Evolutionary conservation across 148 eudicot species (phyloP), one percentile per base, ranked within the genome.

Genomic region (Spergularia marina): DNA sequence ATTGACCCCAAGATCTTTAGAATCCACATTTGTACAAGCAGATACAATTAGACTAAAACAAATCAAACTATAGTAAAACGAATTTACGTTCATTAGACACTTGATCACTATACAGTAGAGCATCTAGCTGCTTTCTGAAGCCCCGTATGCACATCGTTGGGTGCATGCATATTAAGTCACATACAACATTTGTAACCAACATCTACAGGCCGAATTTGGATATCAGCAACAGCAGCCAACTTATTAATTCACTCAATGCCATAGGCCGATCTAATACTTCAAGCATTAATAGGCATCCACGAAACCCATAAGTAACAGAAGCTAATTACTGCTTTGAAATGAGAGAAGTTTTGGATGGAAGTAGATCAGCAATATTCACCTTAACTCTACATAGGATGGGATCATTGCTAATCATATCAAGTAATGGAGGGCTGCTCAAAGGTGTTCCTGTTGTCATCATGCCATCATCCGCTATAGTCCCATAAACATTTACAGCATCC

Each of bases 331-430:
- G 44, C 7, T 49, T 17, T 23, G 12, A n/a, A 21, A 54, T 7
- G 2, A 17, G n/a, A 53, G 14, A 23, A 39, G 2, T 25, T 18
- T 20, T 53, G 12, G 54, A 59, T 69, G 53, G 53, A 75, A 70
- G 34, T 3, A 20, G 53, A 70, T 41, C 54, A 36, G 66, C 63
- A 13, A 47, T 53, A 60, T 67, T 67, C 73, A 90, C 99, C 96
- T 96, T 95, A 17, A 83, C 88, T 79, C 91, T 86, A 70, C 87
- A 76, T 57, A 96, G 92, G 74, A 96, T 73, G 56, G 98, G 97
- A 83, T 96, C 99, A 84, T 88, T 96, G 87, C 99, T 92, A 77
- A 96, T 92, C 94, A 96, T 87, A 77, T 92, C 95, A 82, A 96
- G 85, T 75, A 96, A 67, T 72, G 99, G 99, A 56, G 99, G 99